Conservation (phyloP, 2,329 filamentous ascomycete species). For the Sporothrix phasma region DNA sequence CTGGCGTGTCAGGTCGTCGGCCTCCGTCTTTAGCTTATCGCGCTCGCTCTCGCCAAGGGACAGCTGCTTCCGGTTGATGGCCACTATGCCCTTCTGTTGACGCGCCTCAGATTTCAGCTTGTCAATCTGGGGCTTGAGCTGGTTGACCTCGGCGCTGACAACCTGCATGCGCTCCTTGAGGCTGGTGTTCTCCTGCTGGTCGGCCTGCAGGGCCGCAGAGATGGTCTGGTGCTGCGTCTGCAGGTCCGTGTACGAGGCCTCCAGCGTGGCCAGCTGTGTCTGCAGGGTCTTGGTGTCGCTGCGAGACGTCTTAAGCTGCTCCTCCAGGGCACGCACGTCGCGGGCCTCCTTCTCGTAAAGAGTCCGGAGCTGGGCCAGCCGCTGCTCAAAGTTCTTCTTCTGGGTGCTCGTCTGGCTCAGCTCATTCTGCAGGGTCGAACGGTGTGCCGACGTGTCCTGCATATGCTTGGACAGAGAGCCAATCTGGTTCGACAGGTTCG, state of each 20-base stretch:
- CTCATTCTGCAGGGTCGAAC: conserved; percentile 68
- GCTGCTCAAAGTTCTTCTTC: conserved; percentile 86
- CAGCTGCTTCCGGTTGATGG: conserved; percentile 97
- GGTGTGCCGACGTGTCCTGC: conserved; percentile 82
- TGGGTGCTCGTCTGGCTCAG: conserved; percentile 72
- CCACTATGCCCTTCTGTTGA: conserved; percentile 90
- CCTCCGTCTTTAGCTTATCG: conserved; percentile 76
- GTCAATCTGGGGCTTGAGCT: conserved; percentile 82
- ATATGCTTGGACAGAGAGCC: conserved; percentile 85
- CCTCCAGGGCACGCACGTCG: conserved; percentile 73
- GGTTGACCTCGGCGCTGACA: conserved; percentile 70
- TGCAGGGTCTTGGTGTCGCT: conserved; percentile 78
- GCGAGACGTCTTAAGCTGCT: conserved; percentile 65
- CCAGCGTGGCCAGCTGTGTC: conserved; percentile 71
- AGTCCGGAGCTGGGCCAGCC: conserved; percentile 72
- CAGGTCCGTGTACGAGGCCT: conserved; percentile 71
- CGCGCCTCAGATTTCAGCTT: conserved; percentile 86
- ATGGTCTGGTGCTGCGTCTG: conserved; percentile 74
- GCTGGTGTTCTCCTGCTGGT: conserved; percentile 77
- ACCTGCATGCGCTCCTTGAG: conserved; percentile 81
- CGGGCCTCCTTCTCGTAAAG: conserved; percentile 92
- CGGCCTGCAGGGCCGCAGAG: conserved; percentile 62
- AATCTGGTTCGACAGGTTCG: conserved; percentile 93
- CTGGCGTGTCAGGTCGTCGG: conserved; percentile 55
- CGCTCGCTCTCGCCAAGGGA: conserved; percentile 80